A percentile compares a stretch with the other conserved stretches of the same genome.
phyloP scores from a whole-genome alignment of 768 basidiomycete species.

The Cystobasidiopsis lactophilus region DNA sequence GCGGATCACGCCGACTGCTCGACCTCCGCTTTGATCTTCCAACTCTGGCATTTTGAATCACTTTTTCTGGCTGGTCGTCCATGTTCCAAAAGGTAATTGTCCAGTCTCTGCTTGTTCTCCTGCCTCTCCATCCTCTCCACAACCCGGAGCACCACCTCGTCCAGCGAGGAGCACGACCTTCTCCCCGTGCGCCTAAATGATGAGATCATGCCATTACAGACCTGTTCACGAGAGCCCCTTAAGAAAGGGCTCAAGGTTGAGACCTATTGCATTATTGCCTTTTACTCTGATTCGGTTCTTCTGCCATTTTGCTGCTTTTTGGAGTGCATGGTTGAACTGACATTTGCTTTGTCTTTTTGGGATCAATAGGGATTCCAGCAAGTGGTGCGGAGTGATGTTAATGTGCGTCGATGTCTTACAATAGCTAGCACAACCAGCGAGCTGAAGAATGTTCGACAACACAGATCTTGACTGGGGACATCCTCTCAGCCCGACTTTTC shows the following conservation, averaged over 20 bases:
- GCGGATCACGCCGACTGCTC: conserved; percentile 15
- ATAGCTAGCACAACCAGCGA: too few relatives aligned
- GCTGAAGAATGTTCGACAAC: too few relatives aligned
- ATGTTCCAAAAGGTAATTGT: too few relatives aligned
- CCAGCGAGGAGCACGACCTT: background rate
- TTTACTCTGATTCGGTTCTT: background rate
- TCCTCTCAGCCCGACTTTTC: too few relatives aligned
- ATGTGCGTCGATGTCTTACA: too few relatives aligned
- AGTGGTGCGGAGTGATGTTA: too few relatives aligned
- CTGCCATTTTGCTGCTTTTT: background rate
- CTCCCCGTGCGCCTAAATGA: background rate
- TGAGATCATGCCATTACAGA: conserved; percentile 7
- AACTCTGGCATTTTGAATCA: background rate
- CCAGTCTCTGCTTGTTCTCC: background rate
- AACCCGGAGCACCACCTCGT: background rate
- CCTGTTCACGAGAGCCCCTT: conserved; percentile 7
- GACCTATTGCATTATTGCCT: background rate
- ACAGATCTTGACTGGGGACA: too few relatives aligned
- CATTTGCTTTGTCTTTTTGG: too few relatives aligned
- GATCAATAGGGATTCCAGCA: too few relatives aligned
- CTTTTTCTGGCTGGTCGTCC: too few relatives aligned
- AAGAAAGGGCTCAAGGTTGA: background rate
- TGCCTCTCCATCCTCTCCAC: background rate
- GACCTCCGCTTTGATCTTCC: conserved; percentile 8
- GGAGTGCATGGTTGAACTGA: too few relatives aligned